These are phyloP conservation scores for Didymella sp. DNA, from an alignment of 2,329 filamentous ascomycete species.

Conservation along the genomic window DNA sequence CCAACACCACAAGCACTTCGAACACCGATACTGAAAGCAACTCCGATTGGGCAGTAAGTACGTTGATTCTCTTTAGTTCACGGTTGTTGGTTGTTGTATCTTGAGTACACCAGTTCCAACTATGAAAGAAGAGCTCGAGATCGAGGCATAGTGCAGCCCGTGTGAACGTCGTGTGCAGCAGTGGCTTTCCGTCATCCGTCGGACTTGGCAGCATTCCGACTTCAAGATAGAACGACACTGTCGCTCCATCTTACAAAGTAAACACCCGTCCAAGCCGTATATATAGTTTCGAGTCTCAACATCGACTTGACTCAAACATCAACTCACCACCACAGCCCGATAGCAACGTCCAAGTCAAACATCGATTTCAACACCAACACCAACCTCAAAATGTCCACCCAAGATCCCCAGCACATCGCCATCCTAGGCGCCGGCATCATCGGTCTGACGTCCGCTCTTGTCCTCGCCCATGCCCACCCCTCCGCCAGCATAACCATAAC, in stretches of 20 bases:
- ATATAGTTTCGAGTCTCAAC: background rate
- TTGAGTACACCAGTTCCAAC: background rate
- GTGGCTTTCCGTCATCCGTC: conserved; percentile 15
- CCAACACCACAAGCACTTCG: background rate
- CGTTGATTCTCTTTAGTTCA: background rate
- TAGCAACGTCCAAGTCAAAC: background rate
- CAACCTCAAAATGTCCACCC: conserved; percentile 21
- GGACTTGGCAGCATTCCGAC: conserved; percentile 9
- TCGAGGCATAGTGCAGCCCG: background rate
- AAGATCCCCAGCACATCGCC: conserved; percentile 29
- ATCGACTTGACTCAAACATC: background rate
- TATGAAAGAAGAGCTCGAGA: background rate
- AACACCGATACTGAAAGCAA: conserved; percentile 9
- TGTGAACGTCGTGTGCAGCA: background rate
- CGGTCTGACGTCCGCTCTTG: conserved; percentile 69
- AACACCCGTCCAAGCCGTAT: background rate
- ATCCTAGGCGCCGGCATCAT: conserved; percentile 66
- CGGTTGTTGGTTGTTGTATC: background rate
- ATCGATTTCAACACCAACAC: background rate
- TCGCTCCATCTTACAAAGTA: background rate
- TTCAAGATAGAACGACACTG: conserved; percentile 2
- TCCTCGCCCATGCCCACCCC: conserved; percentile 62
- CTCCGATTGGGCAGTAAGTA: conserved; percentile 7
- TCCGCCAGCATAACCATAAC: conserved; percentile 71
- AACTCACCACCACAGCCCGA: background rate